These are phyloP conservation scores for Fonsecaea multimorphosa DNA, from an alignment of 2,329 filamentous ascomycete genomes.

Conservation along the genomic window DNA sequence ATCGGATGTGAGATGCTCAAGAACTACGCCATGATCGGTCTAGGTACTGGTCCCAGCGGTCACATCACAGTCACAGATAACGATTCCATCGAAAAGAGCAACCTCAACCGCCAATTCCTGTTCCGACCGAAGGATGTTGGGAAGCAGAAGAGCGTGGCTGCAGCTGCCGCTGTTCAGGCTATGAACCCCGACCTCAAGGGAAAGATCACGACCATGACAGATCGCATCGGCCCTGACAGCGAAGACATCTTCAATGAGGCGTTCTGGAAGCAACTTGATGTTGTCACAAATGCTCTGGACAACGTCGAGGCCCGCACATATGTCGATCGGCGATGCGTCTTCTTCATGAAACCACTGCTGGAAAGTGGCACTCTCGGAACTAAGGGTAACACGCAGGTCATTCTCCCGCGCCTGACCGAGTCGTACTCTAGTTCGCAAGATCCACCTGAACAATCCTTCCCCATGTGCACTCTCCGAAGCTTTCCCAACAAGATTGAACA, in stretches of 20 bases:
- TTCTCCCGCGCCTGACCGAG: conserved; percentile 88
- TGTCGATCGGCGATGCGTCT: conserved; percentile 93
- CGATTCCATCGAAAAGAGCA: conserved; percentile 99
- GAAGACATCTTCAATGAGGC: conserved; percentile 92
- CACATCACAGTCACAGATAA: conserved; percentile 95
- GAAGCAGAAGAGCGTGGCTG: conserved; percentile 94
- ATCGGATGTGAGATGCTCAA: conserved; percentile 99
- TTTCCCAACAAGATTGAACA: conserved; percentile 99
- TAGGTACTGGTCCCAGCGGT: conserved; percentile 85
- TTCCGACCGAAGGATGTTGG: conserved; percentile 95
- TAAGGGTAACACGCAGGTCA: conserved; percentile 97
- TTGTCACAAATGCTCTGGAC: conserved; percentile 95
- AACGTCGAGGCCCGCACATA: conserved; percentile 97
- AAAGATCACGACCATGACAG: conserved; percentile 83
- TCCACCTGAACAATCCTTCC: conserved; percentile 97
- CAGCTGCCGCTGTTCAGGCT: conserved; percentile 82
- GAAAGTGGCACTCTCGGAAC: conserved; percentile 98
- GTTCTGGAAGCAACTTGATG: conserved; percentile 87
- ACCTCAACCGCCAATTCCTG: conserved; percentile 94
- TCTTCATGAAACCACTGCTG: conserved; percentile 95
- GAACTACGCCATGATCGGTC: conserved; percentile 99
- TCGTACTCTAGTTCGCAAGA: conserved; percentile 98
- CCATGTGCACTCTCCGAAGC: conserved; percentile 95
- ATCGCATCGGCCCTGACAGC: conserved; percentile 88
- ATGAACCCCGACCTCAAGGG: conserved; percentile 95